Base-by-base conservation (phyloP, 1,284 basidiomycete genomes). In the Tilletia setariae region DNA sequence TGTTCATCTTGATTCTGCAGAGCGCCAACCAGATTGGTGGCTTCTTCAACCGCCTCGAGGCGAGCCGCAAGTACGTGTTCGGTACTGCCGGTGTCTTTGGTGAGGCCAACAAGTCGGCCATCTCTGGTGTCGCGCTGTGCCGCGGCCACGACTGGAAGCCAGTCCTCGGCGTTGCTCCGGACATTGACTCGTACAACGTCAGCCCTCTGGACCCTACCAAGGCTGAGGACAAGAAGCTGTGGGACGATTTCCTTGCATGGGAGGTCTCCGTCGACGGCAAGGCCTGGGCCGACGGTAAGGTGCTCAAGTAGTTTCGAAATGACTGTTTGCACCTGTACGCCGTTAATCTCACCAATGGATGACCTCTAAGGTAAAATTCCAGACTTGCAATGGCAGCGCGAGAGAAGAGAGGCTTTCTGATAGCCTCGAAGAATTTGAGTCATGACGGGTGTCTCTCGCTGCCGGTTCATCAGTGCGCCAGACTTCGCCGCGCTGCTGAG, bases 1-100 rank as follows among this genome's bases (percentile, higher is more conserved):
- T 49, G 7, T 19, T 16, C 46, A 7, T n/a, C 35, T 15, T 4
- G n/a, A 32, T 21, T 44, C 1, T 13, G 87, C 68, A 96, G 93
- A 88, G 96, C 93, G 93, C 89, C 77, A 86, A 86, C 85, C 84
- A 85, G 85, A 90, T 97, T 81, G 88, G 88, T 70, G 95, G 95
- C 32, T 93, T 96, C 89, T 97, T 95, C 88, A 85, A 93, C 86
- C 93, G 95, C 75, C 89, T 98, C 19, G 77, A 77, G 69, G 74
- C 72, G 6, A 67, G 65, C 59, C 78, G 80, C 68, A 80, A 83
- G 77, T 84, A 83, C 88, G 88, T 95, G 76, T 96, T 97, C 84
- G 94, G 90, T 46, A 95, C 93, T 47, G 84, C 93, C 65, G 93
- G 92, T 84, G 95, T 98, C 32, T 89, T 94, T 70, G 94, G 94